Evolutionary conservation across 2,329 filamentous ascomycete genomes (phyloP), one percentile per base, ranked within the genome.

Genomic region (Cercospora sojina): DNA sequence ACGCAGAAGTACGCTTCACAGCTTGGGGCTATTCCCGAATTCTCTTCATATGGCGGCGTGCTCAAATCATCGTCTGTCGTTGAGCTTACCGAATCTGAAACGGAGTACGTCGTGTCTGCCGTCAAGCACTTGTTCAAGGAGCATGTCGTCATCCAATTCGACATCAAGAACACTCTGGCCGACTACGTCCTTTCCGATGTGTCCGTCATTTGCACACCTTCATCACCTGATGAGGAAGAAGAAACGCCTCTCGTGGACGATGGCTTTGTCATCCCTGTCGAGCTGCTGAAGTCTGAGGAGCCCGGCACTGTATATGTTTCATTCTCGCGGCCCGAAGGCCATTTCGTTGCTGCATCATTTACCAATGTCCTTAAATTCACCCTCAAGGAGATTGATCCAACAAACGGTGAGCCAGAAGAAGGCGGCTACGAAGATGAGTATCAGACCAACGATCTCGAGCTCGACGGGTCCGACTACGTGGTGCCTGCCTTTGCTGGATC

Each of bases 121-220:
- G 87, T 97, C 80, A 99, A 99, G 84, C 95, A 99, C 78, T 88
- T 99, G 75, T 99, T 97, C 88, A 96, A 96, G 82, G 92, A 97
- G 78, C 92, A 98, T 77, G 84, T 99, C 76, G 94, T 99, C 35
- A 83, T 99, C 63, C 95, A 99, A 77, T 99, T 95, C 79, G 92
- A 98, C 77, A 89, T 99, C 79, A 98, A 96, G 85, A 99, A 99
- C 83, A 99, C 95, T 2, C 85, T 99, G 10, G 90, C 92, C 12
- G 92, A 93, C 68, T 96, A 93, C 16, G 87, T 99, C 29, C 85
- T 98, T 35, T 92, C 97, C 77, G 92, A 96, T 69, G 92, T 96
- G 16, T 92, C 91, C 0, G 88, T 97, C 43, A 86, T 93, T 18
- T 91, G 91, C 31, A 90, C 90, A 0, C 92, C 93, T 4, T 83